These are phyloP conservation scores for Barnettozyma wickerhamii DNA, from an alignment of 805 yeast species.

Conservation along the genomic window DNA sequence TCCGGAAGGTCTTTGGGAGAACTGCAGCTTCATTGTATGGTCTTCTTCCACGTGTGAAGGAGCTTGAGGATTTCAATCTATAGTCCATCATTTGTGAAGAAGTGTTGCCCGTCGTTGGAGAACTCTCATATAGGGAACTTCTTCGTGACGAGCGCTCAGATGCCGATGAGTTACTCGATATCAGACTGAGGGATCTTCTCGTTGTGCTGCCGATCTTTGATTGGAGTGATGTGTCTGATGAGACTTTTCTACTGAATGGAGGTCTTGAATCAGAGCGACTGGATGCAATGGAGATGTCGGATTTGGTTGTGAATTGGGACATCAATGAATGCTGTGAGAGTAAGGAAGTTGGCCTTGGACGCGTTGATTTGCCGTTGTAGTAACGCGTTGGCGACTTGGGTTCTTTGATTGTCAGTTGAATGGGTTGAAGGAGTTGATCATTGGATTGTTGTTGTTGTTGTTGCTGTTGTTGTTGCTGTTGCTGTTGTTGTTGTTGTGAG, in stretches of 20 bases:
- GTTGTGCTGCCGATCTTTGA: slow-evolving; percentile 17
- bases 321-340: slow-evolving; percentile 46
- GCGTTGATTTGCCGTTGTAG: slow-evolving; percentile 3
- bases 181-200: slow-evolving; percentile 31
- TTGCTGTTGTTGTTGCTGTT: slow-evolving; percentile 2
- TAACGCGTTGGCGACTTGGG: slow-evolving; percentile 26
- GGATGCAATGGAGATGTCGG: slow-evolving; percentile 42
- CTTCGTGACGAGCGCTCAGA: slow-evolving; percentile 37
- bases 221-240: slow-evolving; percentile 22
- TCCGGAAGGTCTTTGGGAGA: slow-evolving; percentile 20
- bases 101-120: slow-evolving; percentile 6
- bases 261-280: slow-evolving; percentile 18
- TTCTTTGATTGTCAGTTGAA: slow-evolving; percentile 26
- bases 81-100: background rate
- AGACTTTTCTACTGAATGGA: slow-evolving; percentile 17
- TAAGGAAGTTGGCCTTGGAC: slow-evolving; percentile 44
- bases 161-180: slow-evolving; percentile 34
- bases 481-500: background rate
- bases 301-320: slow-evolving; percentile 43
- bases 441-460: background rate
- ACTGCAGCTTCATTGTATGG: slow-evolving; percentile 16
- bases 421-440: slow-evolving; percentile 7
- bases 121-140: slow-evolving; percentile 36
- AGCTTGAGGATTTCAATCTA: slow-evolving; percentile 1
- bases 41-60: slow-evolving; percentile 13